phyloP scores from a whole-genome alignment of 2,329 filamentous ascomycete genomes.

The Nectriaceae sp. region DNA sequence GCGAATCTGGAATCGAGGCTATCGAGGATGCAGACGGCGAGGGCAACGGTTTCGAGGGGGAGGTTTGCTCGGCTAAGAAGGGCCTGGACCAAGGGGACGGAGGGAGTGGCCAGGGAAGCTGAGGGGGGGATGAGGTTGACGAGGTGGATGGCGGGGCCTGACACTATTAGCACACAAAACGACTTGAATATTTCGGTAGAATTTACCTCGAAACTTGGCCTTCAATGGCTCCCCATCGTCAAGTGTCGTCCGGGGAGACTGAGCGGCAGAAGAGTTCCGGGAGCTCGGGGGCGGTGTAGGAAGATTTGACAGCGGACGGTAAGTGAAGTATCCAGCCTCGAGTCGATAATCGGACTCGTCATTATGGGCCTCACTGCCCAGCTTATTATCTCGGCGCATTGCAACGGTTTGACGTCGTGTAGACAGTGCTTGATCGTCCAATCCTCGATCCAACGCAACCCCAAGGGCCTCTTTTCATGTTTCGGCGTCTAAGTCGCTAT shows the following conservation, averaged over 20 bases:
- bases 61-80: constrained; percentile 60
- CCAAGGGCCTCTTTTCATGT: constrained; percentile 23
- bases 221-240: constrained; percentile 48
- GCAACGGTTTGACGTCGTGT: neutral
- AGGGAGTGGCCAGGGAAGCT: constrained; percentile 60
- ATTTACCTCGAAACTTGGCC: constrained; percentile 40
- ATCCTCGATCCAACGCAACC: constrained; percentile 21
- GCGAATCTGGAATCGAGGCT: constrained; percentile 65
- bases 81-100: constrained; percentile 59
- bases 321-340: constrained; percentile 61
- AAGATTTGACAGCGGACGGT: constrained; percentile 67
- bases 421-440: constrained; percentile 20
- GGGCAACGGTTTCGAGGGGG: constrained; percentile 61
- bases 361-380: constrained; percentile 21
- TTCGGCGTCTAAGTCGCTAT: constrained; percentile 14
- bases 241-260: constrained; percentile 44
- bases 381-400: constrained; percentile 7
- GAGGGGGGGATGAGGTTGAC: constrained; percentile 66
- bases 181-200: too few species aligned
- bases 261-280: constrained; percentile 42
- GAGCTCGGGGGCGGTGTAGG: constrained; percentile 66
- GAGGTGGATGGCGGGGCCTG: constrained; percentile 67
- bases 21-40: constrained; percentile 68
- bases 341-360: constrained; percentile 15
- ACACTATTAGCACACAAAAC: constrained; percentile 7